Evolutionary conservation across 257 asterid species (phyloP).

Genomic region (Solanum chiquidenum): DNA sequence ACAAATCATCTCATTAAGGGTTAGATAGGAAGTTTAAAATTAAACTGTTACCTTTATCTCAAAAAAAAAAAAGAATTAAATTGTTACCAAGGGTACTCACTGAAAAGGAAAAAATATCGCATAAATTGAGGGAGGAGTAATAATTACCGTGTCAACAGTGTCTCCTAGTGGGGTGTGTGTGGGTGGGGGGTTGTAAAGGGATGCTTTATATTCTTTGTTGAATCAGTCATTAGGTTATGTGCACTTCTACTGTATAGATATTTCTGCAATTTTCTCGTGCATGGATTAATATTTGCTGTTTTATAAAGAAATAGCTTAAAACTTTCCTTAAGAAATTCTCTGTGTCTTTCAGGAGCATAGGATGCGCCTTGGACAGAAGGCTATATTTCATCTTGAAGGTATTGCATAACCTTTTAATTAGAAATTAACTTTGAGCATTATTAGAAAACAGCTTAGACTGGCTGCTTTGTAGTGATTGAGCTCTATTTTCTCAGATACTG

Average conservation of each 20-base stretch:
- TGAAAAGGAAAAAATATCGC: not conserved
- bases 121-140: not conserved
- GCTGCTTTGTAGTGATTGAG: not conserved
- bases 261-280: not conserved
- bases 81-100: not conserved
- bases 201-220: not conserved
- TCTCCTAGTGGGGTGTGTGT: not conserved
- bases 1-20: not conserved
- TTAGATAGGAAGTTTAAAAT: not conserved
- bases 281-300: not conserved
- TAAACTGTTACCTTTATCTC: not conserved
- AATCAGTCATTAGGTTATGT: not conserved
- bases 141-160: not conserved
- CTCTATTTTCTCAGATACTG: not conserved
- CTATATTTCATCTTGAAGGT: conserved; percentile 99
- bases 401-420: conserved; percentile 2
- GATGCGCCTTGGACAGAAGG: conserved; percentile 91
- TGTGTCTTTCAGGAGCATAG: conserved; percentile 69
- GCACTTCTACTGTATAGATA: not conserved
- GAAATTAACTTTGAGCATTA: not conserved
- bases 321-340: not conserved
- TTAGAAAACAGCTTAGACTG: not conserved
- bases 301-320: not conserved
- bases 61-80: no score
- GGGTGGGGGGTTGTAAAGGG: not conserved